These are phyloP conservation scores for sorghum (Sorghum bicolor) DNA, from an alignment of 176 grass and related monocot genomes.

Conservation along the genomic window DNA sequence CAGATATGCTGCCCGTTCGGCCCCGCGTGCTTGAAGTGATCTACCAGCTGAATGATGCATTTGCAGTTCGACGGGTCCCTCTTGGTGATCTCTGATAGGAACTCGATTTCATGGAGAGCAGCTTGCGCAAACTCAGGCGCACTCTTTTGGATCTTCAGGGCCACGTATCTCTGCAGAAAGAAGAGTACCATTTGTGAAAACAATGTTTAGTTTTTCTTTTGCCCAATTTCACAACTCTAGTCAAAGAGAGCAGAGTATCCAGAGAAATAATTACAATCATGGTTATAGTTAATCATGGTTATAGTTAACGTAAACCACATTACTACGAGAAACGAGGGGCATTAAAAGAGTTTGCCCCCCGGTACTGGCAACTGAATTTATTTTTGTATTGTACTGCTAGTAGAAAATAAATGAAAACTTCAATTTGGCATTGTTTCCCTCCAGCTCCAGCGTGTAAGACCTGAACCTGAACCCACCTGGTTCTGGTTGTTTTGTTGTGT, in stretches of 20 bases:
- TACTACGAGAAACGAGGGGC: neutral
- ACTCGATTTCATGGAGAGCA: slow-evolving; percentile 92
- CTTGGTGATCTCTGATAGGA: slow-evolving; percentile 71
- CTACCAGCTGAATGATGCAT: slow-evolving; percentile 78
- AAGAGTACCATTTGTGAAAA: slow-evolving; percentile 5
- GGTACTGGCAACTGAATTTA: neutral
- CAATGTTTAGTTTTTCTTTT: neutral
- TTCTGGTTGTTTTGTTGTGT: neutral
- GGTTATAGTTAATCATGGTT: neutral
- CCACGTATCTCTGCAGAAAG: slow-evolving; percentile 78
- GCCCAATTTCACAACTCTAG: neutral
- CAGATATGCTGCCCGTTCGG: slow-evolving; percentile 96
- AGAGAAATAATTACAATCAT: neutral
- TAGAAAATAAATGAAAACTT: slow-evolving; percentile 10
- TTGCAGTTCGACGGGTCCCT: slow-evolving; percentile 69
- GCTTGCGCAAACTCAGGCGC: slow-evolving; percentile 87
- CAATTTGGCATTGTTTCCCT: neutral
- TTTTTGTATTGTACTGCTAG: neutral
- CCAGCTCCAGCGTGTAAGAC: neutral
- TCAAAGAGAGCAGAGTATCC: neutral
- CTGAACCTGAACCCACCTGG: neutral
- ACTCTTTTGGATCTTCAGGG: slow-evolving; percentile 98
- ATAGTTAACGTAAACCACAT: neutral
- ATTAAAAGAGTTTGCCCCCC: slow-evolving; percentile 15
- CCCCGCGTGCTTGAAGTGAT: slow-evolving; percentile 87